phyloP scores from a whole-genome alignment of 1,284 basidiomycete genomes.

The Boletellus sp. region DNA sequence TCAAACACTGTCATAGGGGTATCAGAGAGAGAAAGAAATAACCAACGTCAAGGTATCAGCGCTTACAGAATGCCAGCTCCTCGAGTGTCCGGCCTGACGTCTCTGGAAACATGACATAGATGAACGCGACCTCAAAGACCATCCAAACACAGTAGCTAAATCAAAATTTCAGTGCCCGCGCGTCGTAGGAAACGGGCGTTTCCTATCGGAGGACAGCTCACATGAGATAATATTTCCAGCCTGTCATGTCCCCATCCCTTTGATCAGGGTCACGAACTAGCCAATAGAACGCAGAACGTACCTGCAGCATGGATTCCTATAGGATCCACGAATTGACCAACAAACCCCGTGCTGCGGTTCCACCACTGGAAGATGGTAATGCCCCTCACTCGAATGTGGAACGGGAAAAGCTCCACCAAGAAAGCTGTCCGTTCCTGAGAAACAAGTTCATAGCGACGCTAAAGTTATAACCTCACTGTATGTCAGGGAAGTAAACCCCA shows the following conservation, averaged over 20 bases:
- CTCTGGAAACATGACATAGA: no score
- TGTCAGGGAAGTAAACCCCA: no score
- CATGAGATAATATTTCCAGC: constrained; percentile 8
- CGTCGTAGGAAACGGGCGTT: neutral
- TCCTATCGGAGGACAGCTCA: constrained; percentile 1
- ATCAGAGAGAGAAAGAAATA: no score
- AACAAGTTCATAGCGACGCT: no score
- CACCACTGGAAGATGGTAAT: neutral
- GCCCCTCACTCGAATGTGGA: neutral
- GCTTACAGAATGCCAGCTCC: constrained; percentile 58
- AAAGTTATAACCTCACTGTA: no score
- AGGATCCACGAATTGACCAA: neutral
- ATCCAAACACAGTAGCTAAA: constrained; percentile 42
- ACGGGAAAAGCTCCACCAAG: neutral
- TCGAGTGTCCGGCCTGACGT: constrained; percentile 44
- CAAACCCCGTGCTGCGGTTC: neutral
- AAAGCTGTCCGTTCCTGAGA: no score
- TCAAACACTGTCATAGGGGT: constrained; percentile 10
- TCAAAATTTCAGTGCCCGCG: neutral
- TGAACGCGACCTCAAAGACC: constrained; percentile 36
- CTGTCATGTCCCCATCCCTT: neutral
- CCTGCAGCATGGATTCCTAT: neutral
- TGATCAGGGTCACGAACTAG: neutral
- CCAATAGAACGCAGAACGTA: neutral
- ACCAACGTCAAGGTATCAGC: no score